phyloP scores from a whole-genome alignment of 768 basidiomycete species.

The Chiua virens region DNA sequence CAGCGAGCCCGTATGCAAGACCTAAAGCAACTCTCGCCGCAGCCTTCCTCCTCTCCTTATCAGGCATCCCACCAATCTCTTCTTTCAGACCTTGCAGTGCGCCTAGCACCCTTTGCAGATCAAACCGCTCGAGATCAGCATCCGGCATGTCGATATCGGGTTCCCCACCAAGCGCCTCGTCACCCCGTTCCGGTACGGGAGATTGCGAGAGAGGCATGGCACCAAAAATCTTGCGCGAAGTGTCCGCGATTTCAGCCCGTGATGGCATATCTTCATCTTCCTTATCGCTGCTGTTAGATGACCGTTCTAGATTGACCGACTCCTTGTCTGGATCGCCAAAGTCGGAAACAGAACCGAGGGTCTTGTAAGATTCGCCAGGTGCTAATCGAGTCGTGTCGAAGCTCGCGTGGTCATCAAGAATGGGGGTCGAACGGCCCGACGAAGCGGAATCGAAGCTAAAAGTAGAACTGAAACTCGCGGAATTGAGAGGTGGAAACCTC shows the following conservation, averaged over 20 bases:
- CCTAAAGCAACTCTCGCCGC: constrained; percentile 74
- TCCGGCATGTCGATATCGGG: constrained; percentile 32
- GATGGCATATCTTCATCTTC: constrained; percentile 43
- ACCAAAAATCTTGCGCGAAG: constrained; percentile 54
- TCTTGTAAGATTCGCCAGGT: constrained; percentile 41
- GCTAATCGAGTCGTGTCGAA: constrained; percentile 18
- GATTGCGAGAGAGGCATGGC: constrained; percentile 14
- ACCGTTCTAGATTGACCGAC: constrained; percentile 16
- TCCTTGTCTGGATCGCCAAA: constrained; percentile 46
- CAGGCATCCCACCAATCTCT: constrained; percentile 67
- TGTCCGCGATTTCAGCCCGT: constrained; percentile 47
- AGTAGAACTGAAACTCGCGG: constrained; percentile 26
- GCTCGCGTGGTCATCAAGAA: constrained; percentile 15
- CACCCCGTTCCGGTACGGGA: constrained; percentile 13
- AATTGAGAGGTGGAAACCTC: constrained; percentile 5
- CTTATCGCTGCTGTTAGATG: constrained; percentile 1
- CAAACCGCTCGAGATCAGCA: constrained; percentile 51
- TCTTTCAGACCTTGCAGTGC: constrained; percentile 69
- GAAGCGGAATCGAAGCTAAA: constrained; percentile 24
- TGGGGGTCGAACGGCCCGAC: constrained; percentile 28
- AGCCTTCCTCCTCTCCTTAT: constrained; percentile 61
- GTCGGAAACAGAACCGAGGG: constrained; percentile 61
- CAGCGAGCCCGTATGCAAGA: constrained; percentile 61
- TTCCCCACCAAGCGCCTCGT: constrained; percentile 9
- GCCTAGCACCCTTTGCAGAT: constrained; percentile 58